phyloP scores from a whole-genome alignment of 306 rosid genomes.

The Fragaria ananassa region DNA sequence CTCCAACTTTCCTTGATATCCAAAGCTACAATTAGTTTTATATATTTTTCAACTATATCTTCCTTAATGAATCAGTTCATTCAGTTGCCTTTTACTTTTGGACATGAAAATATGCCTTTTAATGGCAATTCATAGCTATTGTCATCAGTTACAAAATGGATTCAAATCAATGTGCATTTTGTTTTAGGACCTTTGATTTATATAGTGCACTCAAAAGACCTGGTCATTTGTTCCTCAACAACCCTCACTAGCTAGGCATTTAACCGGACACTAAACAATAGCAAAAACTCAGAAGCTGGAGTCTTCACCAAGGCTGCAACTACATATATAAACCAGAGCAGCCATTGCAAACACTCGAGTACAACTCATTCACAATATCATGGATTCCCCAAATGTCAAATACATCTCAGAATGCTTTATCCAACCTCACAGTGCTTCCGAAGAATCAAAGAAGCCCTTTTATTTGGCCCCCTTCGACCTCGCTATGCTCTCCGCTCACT shows the following conservation, averaged over 20 bases:
- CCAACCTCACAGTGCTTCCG: conserved; percentile 20
- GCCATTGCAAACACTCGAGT: neutral
- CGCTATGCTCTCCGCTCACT: conserved; percentile 40
- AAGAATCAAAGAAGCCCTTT: conserved; percentile 28
- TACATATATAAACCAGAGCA: neutral
- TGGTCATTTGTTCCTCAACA: neutral
- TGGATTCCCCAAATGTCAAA: conserved; percentile 8
- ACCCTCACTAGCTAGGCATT: neutral
- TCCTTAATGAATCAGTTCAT: no score
- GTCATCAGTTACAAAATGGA: no score
- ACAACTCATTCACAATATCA: neutral
- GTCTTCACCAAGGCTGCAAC: neutral
- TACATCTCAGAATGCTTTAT: conserved; percentile 35
- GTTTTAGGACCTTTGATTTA: no score
- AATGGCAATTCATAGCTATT: neutral
- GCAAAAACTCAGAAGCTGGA: neutral
- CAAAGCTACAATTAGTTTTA: no score
- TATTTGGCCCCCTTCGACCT: conserved; percentile 49
- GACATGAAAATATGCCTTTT: neutral
- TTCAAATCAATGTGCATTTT: no score
- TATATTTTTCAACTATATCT: no score
- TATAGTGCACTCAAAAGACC: no score
- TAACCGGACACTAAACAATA: neutral
- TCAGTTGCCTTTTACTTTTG: neutral
- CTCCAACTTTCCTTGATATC: neutral